These are phyloP conservation scores for Aquilaria agallochum DNA, from an alignment of 441 rosid genomes.

Conservation along the genomic window DNA sequence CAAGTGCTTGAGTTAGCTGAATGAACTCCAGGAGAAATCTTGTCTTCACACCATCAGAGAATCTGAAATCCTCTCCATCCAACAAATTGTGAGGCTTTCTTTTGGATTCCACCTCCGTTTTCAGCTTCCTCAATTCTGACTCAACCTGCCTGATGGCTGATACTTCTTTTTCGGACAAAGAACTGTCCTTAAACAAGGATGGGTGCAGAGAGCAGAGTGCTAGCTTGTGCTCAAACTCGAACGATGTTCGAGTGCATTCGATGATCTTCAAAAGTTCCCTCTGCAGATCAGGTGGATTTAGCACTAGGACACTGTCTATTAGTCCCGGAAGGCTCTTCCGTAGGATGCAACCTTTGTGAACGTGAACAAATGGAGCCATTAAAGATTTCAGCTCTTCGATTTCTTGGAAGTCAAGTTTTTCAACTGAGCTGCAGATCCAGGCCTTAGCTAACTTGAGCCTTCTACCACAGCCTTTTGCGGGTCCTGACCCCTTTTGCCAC, in stretches of 20 bases:
- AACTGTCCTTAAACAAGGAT: conserved; percentile 23
- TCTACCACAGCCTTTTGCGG: neutral
- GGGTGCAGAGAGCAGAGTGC: conserved; percentile 60
- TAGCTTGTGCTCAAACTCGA: conserved; percentile 26
- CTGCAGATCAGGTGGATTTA: conserved; percentile 31
- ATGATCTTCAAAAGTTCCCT: conserved; percentile 22
- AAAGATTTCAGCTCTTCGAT: conserved; percentile 22
- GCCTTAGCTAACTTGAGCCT: neutral
- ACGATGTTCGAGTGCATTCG: conserved; percentile 17
- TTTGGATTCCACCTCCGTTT: neutral
- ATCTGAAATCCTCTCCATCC: conserved; percentile 13
- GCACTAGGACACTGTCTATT: conserved; percentile 27
- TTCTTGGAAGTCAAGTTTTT: conserved; percentile 10
- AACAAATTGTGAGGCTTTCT: neutral
- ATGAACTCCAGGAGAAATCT: conserved; percentile 54
- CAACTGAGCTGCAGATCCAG: conserved; percentile 18
- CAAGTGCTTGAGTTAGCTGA: conserved; percentile 29
- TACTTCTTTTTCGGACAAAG: conserved; percentile 15
- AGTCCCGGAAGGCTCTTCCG: conserved; percentile 44
- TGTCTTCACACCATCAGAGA: conserved; percentile 50
- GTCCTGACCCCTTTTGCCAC: conserved; percentile 22
- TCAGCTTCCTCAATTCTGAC: neutral
- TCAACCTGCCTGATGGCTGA: conserved; percentile 10
- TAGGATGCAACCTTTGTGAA: conserved; percentile 39
- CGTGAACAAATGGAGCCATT: conserved; percentile 42